Percentiles rank a stretch among this genome's conserved stretches.
Conservation (phyloP, 2,329 filamentous ascomycete genomes). For the Aspergillus pseudoviridinutans region DNA sequence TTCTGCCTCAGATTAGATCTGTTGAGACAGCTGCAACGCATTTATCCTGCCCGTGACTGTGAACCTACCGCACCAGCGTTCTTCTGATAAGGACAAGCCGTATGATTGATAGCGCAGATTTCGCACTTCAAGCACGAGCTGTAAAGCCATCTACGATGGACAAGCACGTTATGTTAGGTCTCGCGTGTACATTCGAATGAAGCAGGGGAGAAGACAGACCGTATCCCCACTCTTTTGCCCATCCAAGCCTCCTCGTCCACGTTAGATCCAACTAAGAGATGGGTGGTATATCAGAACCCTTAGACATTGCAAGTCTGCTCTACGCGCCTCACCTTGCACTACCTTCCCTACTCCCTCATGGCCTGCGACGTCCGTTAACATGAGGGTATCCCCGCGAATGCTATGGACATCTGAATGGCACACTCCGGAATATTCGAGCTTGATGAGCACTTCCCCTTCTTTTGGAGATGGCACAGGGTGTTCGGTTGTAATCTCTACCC, state of each 20-base stretch:
- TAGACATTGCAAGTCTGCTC: background rate
- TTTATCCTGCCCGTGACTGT: background rate
- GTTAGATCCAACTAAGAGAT: conserved; percentile 22
- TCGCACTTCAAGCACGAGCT: conserved; percentile 37
- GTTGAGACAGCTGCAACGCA: background rate
- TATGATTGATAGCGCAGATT: conserved; percentile 36
- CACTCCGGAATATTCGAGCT: conserved; percentile 46
- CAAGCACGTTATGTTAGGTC: conserved; percentile 18
- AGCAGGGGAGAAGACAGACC: conserved; percentile 18
- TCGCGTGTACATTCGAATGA: background rate
- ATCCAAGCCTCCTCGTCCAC: conserved; percentile 27
- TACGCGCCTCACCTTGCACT: conserved; percentile 24
- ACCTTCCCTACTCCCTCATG: conserved; percentile 47
- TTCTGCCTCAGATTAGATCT: conserved; percentile 21
- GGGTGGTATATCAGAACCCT: background rate
- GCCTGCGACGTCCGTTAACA: conserved; percentile 45
- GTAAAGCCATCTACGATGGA: conserved; percentile 31
- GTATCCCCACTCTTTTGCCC: conserved; percentile 28
- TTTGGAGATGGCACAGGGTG: conserved; percentile 35
- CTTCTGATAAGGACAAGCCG: conserved; percentile 35
- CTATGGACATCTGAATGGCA: conserved; percentile 48
- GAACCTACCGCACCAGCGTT: conserved; percentile 34
- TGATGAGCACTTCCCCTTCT: conserved; percentile 43
- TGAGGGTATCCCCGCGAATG: conserved; percentile 39
- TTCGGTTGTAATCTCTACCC: conserved; percentile 22